These are phyloP conservation scores for Acer negundo DNA, from an alignment of 345 rosid genomes.

Conservation along the genomic window DNA sequence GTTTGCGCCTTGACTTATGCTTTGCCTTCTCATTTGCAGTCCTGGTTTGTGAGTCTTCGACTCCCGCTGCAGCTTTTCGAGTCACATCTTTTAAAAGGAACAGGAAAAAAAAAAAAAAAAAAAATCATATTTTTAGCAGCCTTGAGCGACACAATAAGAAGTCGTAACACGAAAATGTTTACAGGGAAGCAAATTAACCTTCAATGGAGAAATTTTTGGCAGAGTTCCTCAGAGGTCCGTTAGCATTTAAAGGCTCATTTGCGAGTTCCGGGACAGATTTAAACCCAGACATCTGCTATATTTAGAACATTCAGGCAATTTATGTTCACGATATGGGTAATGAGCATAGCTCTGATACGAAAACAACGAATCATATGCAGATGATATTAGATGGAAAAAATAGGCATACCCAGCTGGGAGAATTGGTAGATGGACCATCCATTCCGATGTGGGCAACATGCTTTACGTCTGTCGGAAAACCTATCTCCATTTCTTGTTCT, in stretches of 20 bases:
- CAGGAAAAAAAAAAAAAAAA: too few relatives aligned
- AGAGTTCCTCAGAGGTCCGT: constrained; percentile 10
- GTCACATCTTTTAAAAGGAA: neutral
- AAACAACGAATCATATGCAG: neutral
- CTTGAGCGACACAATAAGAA: too few relatives aligned
- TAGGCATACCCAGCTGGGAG: constrained; percentile 65
- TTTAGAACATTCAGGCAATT: neutral
- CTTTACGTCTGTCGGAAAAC: constrained; percentile 77
- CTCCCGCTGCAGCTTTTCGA: neutral
- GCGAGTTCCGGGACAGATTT: constrained; percentile 21
- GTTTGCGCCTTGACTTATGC: constrained; percentile 35
- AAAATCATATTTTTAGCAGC: neutral
- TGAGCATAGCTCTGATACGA: neutral
- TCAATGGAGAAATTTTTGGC: constrained; percentile 2
- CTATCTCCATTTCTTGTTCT: constrained; percentile 64
- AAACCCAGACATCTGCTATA: constrained; percentile 48
- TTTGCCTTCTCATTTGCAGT: constrained; percentile 34
- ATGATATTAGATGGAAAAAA: neutral
- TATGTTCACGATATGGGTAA: too few relatives aligned
- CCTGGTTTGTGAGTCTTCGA: constrained; percentile 7
- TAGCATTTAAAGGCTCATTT: constrained; percentile 16
- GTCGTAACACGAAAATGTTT: too few relatives aligned
- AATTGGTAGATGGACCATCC: constrained; percentile 54
- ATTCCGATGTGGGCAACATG: constrained; percentile 80
- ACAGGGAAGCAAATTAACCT: constrained; percentile 27